These are phyloP conservation scores for Colletotrichum trifolii DNA, from an alignment of 2,329 filamentous ascomycete genomes.

Conservation along the genomic window DNA sequence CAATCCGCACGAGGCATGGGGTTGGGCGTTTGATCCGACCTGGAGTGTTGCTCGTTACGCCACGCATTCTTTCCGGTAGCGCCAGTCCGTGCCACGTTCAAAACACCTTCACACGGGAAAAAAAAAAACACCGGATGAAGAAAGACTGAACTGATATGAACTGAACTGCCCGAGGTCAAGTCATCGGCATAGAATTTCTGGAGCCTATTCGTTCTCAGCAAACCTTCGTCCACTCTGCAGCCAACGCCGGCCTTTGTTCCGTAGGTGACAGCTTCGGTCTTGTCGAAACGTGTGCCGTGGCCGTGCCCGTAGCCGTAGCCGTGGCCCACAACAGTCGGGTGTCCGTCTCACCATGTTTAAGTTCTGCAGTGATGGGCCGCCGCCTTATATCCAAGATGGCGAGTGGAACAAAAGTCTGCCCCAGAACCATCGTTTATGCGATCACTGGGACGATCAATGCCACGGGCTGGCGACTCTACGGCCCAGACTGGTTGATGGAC, in stretches of 20 bases:
- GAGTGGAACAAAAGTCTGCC: slow-evolving; percentile 9
- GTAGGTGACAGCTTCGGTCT: background rate
- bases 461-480: background rate
- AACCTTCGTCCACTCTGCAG: background rate
- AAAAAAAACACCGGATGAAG: background rate
- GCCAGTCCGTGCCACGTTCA: background rate
- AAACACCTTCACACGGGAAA: background rate
- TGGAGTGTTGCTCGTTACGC: background rate
- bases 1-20: too few species aligned
- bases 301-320: too few species aligned
- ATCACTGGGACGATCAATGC: slow-evolving; percentile 27
- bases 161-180: background rate
- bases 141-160: background rate
- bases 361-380: slow-evolving; percentile 18
- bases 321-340: too few species aligned
- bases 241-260: too few species aligned
- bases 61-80: background rate
- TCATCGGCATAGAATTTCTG: background rate
- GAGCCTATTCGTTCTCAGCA: background rate
- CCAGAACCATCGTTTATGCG: slow-evolving; percentile 3
- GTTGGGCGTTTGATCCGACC: background rate
- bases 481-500: background rate
- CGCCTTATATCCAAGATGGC: slow-evolving; percentile 6
- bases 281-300: too few species aligned
- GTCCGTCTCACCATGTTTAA: slow-evolving; percentile 22